Conservation (phyloP, 2,329 filamentous ascomycete genomes). For the Drechslerella dactyloides region DNA sequence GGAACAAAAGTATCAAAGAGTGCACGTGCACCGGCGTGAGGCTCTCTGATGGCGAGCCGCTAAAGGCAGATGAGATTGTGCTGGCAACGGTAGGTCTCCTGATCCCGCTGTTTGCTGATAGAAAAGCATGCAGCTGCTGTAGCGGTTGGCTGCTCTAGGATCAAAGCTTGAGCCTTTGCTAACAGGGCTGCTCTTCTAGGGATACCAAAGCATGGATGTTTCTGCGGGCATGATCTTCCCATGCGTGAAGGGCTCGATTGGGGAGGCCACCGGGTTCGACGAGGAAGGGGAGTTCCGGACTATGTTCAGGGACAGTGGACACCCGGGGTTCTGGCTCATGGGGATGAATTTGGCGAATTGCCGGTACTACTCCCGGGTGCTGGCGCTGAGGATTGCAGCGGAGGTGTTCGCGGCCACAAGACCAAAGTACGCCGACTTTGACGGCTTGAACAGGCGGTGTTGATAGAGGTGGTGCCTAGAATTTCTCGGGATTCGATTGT, state of each 20-base stretch:
- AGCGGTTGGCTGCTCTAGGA: too few relatives aligned
- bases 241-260: constrained; percentile 65
- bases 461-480: too few relatives aligned
- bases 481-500: too few relatives aligned
- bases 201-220: constrained; percentile 72
- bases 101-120: background rate
- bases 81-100: constrained; percentile 63
- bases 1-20: constrained; percentile 64
- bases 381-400: constrained; percentile 61
- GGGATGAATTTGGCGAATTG: constrained; percentile 70
- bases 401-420: constrained; percentile 1
- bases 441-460: too few relatives aligned
- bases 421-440: background rate
- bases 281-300: constrained; percentile 64
- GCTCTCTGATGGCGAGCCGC: constrained; percentile 64
- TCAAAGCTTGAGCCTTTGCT: background rate
- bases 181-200: background rate
- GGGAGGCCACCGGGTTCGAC: constrained; percentile 70
- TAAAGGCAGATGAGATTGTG: constrained; percentile 70
- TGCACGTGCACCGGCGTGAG: constrained; percentile 62
- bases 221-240: constrained; percentile 68
- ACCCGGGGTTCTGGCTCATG: constrained; percentile 71
- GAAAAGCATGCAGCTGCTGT: background rate
- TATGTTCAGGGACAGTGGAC: constrained; percentile 68
- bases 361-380: constrained; percentile 65